Conservation (phyloP, 805 yeast species). For the Myxozyma kluyveri region DNA sequence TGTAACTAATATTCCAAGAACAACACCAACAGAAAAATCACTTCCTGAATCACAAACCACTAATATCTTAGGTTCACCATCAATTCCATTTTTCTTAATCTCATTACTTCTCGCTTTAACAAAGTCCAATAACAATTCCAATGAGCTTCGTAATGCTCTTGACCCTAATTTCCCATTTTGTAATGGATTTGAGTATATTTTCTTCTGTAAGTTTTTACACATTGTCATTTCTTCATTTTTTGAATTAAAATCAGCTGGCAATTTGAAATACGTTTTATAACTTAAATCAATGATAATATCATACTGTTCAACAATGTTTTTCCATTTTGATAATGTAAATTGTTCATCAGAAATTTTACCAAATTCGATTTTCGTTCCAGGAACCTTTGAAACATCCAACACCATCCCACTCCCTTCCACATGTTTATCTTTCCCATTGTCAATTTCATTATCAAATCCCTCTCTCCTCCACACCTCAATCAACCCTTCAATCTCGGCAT, state of each 20-base stretch:
- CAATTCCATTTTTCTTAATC: too few species aligned
- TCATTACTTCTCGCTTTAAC: slow-evolving; percentile 5
- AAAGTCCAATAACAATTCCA: slow-evolving; percentile 46
- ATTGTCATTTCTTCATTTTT: slow-evolving; percentile 1
- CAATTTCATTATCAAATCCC: background rate
- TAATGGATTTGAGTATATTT: slow-evolving; percentile 26
- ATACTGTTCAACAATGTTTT: too few species aligned
- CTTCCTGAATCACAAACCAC: slow-evolving; percentile 62
- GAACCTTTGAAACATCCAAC: too few species aligned
- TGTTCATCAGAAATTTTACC: too few species aligned
- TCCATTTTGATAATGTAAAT: too few species aligned
- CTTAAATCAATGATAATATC: background rate
- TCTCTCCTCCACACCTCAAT: background rate
- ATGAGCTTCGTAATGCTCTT: slow-evolving; percentile 50
- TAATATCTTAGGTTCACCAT: slow-evolving; percentile 36
- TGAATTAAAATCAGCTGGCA: too few species aligned
- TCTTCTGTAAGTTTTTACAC: background rate
- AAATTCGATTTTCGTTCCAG: too few species aligned
- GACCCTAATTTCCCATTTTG: slow-evolving; percentile 59
- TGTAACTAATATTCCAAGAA: slow-evolving; percentile 50
- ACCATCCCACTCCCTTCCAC: too few species aligned
- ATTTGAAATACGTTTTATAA: too few species aligned
- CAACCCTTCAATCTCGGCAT: slow-evolving; percentile 29
- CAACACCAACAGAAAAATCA: slow-evolving; percentile 65
- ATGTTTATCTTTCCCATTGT: too few species aligned